Conservation (phyloP, 2,329 filamentous ascomycete genomes). For the Taxawa tesnikishii region DNA sequence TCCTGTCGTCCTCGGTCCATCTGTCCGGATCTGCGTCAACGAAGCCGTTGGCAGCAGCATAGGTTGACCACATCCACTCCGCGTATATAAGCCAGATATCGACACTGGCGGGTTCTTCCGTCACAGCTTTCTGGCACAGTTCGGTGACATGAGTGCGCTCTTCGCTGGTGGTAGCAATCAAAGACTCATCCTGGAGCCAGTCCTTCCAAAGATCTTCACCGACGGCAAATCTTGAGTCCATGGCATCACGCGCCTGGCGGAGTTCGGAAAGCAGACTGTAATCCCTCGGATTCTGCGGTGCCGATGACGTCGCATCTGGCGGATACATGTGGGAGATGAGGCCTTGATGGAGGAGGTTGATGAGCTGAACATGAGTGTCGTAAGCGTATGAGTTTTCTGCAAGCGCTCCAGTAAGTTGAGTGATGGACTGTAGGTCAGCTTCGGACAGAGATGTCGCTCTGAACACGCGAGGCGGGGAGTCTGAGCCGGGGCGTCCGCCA, state of each 20-base stretch:
- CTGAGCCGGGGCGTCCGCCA: slow-evolving; percentile 33
- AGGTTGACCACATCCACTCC: slow-evolving; percentile 63
- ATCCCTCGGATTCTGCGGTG: slow-evolving; percentile 20
- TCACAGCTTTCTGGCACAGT: slow-evolving; percentile 56
- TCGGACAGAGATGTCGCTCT: slow-evolving; percentile 29
- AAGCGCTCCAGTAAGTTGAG: slow-evolving; percentile 29
- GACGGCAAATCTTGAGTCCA: slow-evolving; percentile 54
- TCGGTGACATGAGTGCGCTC: slow-evolving; percentile 59
- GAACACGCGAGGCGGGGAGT: slow-evolving; percentile 30
- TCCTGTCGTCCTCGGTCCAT: slow-evolving; percentile 54
- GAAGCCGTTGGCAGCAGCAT: slow-evolving; percentile 48
- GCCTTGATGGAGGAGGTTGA: slow-evolving; percentile 36
- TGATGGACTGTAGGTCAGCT: slow-evolving; percentile 30
- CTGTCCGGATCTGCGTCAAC: slow-evolving; percentile 32
- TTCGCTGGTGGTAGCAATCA: slow-evolving; percentile 48
- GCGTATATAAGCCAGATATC: slow-evolving; percentile 68
- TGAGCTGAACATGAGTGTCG: slow-evolving; percentile 33
- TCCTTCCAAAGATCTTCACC: slow-evolving; percentile 69
- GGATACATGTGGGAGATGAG: slow-evolving; percentile 28
- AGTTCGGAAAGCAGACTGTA: slow-evolving; percentile 34
- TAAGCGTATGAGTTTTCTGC: slow-evolving; percentile 37
- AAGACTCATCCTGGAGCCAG: slow-evolving; percentile 61
- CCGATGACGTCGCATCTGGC: slow-evolving; percentile 10
- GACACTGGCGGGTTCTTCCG: slow-evolving; percentile 60
- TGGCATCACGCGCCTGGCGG: slow-evolving; percentile 40